Conservation (phyloP, 495 filamentous ascomycete species). For the Xylaria bambusicola region DNA sequence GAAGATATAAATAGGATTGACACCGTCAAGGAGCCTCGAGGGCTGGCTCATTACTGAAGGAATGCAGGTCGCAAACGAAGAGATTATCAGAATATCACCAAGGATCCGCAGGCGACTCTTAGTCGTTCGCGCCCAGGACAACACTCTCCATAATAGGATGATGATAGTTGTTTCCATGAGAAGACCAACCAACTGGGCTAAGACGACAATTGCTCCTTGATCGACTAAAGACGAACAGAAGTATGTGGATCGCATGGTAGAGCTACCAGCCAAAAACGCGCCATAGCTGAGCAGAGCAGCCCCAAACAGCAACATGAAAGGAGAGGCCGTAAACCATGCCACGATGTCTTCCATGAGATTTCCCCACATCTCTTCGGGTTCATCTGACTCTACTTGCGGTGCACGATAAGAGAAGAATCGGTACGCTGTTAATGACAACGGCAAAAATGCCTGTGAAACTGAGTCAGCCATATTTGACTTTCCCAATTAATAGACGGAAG, state of each 20-base stretch:
- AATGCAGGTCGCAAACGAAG: slow-evolving; percentile 28
- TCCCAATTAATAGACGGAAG: neutral
- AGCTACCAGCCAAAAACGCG: slow-evolving; percentile 25
- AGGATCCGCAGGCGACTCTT: slow-evolving; percentile 43
- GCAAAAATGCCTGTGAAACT: slow-evolving; percentile 38
- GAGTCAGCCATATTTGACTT: slow-evolving; percentile 11
- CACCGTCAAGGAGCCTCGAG: slow-evolving; percentile 24
- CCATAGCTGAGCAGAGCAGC: slow-evolving; percentile 37
- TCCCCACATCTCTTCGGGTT: slow-evolving; percentile 40
- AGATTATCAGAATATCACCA: slow-evolving; percentile 36
- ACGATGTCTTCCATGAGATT: slow-evolving; percentile 40
- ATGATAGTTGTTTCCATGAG: slow-evolving; percentile 42
- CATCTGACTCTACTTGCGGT: slow-evolving; percentile 25
- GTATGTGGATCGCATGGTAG: slow-evolving; percentile 37
- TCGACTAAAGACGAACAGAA: slow-evolving; percentile 45
- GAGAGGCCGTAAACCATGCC: slow-evolving; percentile 37
- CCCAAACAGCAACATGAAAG: slow-evolving; percentile 28
- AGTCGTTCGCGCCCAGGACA: slow-evolving; percentile 50
- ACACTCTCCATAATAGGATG: slow-evolving; percentile 44
- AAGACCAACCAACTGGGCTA: slow-evolving; percentile 43
- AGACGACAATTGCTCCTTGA: slow-evolving; percentile 25
- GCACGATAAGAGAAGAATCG: slow-evolving; percentile 41
- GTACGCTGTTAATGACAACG: slow-evolving; percentile 38
- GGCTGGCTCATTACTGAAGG: slow-evolving; percentile 24
- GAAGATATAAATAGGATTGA: slow-evolving; percentile 42